A percentile compares a stretch with the other conserved stretches of the same genome.
Evolutionary conservation across 192 early-diverging fungal genomes (phyloP).

Genomic region (Oehlia diaphana): DNA sequence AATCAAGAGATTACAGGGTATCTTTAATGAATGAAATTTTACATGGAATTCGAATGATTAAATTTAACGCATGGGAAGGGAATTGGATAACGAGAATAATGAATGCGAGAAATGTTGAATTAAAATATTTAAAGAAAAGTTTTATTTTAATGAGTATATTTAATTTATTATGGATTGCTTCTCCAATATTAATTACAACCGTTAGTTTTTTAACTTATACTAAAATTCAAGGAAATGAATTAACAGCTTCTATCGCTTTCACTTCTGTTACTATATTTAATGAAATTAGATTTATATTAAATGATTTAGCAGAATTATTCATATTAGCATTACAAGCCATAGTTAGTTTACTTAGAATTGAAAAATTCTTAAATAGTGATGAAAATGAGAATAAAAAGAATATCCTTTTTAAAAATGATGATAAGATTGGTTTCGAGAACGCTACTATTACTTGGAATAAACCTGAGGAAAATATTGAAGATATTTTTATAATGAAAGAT

Average conservation of each 20-base stretch:
- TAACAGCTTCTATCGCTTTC: conserved; percentile 40
- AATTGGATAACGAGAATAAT: conserved; percentile 60
- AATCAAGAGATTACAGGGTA: conserved; percentile 62
- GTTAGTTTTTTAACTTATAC: conserved; percentile 63
- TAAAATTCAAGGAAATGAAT: conserved; percentile 51
- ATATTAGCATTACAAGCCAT: conserved; percentile 54
- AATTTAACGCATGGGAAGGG: conserved; percentile 84
- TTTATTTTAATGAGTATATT: conserved; percentile 28
- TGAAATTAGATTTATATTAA: conserved; percentile 63
- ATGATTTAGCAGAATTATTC: conserved; percentile 61
- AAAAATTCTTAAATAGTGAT: conserved; percentile 70
- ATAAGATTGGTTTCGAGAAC: conserved; percentile 44
- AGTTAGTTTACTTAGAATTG: conserved; percentile 70
- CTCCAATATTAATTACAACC: conserved; percentile 62
- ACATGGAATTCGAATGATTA: conserved; percentile 88
- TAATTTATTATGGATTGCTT: conserved; percentile 53
- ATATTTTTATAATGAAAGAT: conserved; percentile 58
- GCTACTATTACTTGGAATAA: conserved; percentile 55
- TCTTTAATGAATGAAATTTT: conserved; percentile 70
- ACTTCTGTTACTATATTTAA: conserved; percentile 70
- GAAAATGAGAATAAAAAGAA: conserved; percentile 47
- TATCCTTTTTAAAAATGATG: neutral
- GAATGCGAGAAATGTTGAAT: conserved; percentile 40
- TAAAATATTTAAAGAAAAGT: conserved; percentile 32
- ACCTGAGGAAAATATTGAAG: conserved; percentile 8